Conservation (phyloP, 176 grass and related monocot species). For the Alloteropsis semialata region DNA sequence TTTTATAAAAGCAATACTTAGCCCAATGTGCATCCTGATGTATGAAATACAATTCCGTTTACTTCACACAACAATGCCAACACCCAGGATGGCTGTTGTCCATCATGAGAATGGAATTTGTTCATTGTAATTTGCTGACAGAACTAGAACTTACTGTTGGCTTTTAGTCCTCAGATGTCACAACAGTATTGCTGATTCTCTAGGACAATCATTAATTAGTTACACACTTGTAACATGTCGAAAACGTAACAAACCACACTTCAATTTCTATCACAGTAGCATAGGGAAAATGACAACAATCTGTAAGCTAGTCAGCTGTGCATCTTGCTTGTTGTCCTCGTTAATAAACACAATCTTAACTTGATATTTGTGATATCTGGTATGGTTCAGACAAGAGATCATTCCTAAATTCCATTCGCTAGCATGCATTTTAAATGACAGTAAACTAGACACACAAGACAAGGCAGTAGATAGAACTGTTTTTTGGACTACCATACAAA, state of each 20-base stretch:
- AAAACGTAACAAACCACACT: not conserved
- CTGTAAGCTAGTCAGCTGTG: not conserved
- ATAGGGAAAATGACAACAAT: not conserved
- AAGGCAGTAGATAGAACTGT: not conserved
- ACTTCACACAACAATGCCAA: not conserved
- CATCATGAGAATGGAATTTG: not conserved
- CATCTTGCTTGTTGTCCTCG: not conserved
- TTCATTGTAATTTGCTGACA: not conserved
- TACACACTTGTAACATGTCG: not conserved
- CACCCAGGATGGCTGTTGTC: not conserved
- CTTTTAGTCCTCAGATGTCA: not conserved
- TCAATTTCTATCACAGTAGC: not conserved
- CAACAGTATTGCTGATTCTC: not conserved
- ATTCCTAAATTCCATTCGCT: not conserved
- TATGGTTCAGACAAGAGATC: not conserved
- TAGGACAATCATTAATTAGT: constrained; percentile 9
- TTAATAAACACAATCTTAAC: not conserved
- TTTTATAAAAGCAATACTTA: not conserved
- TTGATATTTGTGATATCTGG: not conserved
- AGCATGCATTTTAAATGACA: not conserved
- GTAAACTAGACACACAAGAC: not conserved
- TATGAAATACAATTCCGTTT: not conserved
- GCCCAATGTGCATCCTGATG: not conserved
- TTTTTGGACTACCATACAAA: not conserved
- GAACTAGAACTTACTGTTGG: not conserved